Evolutionary conservation across 345 rosid genomes (phyloP).

Genomic region (Erucastrum elatum): DNA sequence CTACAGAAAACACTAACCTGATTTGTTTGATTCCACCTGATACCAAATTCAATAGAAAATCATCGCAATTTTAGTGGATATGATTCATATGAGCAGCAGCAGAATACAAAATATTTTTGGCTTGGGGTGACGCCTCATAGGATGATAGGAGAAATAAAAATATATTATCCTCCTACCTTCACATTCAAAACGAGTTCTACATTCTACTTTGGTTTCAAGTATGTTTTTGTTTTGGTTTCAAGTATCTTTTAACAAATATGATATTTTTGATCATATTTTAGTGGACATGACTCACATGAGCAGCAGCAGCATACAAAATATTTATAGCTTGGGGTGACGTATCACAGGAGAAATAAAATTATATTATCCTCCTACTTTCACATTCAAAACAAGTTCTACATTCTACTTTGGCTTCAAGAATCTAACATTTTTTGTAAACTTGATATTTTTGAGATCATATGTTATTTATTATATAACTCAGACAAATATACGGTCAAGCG

Average conservation of each 20-base stretch:
- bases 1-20: background rate
- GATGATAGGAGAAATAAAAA: constrained; percentile 14
- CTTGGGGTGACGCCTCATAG: background rate
- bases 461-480: background rate
- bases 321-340: background rate
- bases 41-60: background rate
- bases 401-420: constrained; percentile 5
- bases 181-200: constrained; percentile 31
- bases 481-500: constrained; percentile 18
- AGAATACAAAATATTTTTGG: constrained; percentile 13
- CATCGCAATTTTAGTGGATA: background rate
- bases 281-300: background rate
- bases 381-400: constrained; percentile 3
- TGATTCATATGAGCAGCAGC: background rate
- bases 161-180: constrained; percentile 11
- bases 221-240: no score
- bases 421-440: background rate
- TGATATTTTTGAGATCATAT: constrained; percentile 5
- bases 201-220: background rate
- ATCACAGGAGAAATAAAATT: constrained; percentile 10
- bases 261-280: no score
- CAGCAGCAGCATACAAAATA: constrained; percentile 2
- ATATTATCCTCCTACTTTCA: background rate
- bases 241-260: no score
- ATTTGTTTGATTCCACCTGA: background rate